These are phyloP conservation scores for Linnemannia elongata DNA, from an alignment of 192 early-diverging fungal species.

Conservation along the genomic window DNA sequence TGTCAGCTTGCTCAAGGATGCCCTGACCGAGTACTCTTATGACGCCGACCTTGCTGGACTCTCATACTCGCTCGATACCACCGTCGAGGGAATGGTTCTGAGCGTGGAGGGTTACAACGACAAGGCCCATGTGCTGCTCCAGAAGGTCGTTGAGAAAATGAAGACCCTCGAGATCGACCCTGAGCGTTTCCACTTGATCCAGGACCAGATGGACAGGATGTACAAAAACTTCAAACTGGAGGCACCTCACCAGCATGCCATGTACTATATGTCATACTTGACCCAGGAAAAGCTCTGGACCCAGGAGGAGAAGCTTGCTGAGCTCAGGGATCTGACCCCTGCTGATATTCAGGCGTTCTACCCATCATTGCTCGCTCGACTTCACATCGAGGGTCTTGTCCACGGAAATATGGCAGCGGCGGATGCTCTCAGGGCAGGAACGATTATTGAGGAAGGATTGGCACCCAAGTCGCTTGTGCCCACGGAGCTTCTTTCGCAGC, in stretches of 20 bases:
- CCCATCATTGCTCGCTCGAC: slow-evolving; percentile 75
- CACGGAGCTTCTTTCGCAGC: slow-evolving; percentile 64
- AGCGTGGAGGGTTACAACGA: slow-evolving; percentile 89
- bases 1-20: slow-evolving; percentile 85
- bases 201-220: slow-evolving; percentile 79
- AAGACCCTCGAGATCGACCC: slow-evolving; percentile 71
- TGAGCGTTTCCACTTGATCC: slow-evolving; percentile 83
- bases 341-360: slow-evolving; percentile 84
- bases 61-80: slow-evolving; percentile 79
- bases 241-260: slow-evolving; percentile 84
- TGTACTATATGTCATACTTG: slow-evolving; percentile 80
- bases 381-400: slow-evolving; percentile 85
- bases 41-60: slow-evolving; percentile 92
- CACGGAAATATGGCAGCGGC: slow-evolving; percentile 87
- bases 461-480: slow-evolving; percentile 70
- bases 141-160: slow-evolving; percentile 80
- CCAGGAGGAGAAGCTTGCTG: slow-evolving; percentile 80
- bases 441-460: slow-evolving; percentile 73
- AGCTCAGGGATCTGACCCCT: slow-evolving; percentile 76
- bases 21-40: slow-evolving; percentile 89
- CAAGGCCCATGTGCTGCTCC: slow-evolving; percentile 80
- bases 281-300: slow-evolving; percentile 88
- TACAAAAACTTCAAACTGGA: slow-evolving; percentile 86
- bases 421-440: slow-evolving; percentile 74
- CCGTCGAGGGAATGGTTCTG: slow-evolving; percentile 79